Base-by-base conservation (phyloP, 2,329 filamentous ascomycete genomes). In the Mariannaea sp. region DNA sequence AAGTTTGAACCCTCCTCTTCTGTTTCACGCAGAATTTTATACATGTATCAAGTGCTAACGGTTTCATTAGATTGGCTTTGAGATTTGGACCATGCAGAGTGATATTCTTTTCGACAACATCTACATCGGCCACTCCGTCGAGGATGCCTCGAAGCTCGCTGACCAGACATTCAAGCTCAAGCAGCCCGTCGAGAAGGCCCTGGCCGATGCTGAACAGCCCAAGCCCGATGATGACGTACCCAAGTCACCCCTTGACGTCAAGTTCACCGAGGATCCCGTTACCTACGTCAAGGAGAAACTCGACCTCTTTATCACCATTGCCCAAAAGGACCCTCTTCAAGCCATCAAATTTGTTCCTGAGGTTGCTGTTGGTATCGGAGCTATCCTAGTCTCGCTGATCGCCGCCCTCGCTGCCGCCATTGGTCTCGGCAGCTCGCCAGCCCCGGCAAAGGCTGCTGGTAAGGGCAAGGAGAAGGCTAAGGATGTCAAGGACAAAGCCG, bases 31-130 rank as follows among this genome's bases (percentile, higher is more conserved):
- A n/a, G 22, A 8, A 38, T 13, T 8, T 10, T 7, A 13, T 4
- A 6, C 29, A 32, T 32, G 26, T 12, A 10, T 17, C n/a, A n/a
- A 7, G 32, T 46, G 60, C 65, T 70, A 56, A 61, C 46, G 24
- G 1, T 13, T 17, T 29, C 20, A 40, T 16, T 70, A 92, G 89
- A 92, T 97, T 78, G 94, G 94, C 68, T 97, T 97, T 70, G 94
- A 99, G 78, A 93, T 99, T 79, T 99, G 94, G 94, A 97, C 94
- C 69, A 99, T 99, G 94, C 93, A 97, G 79, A 96, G 87, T 74
- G 89, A 97, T 72, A 97, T 99, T 67, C 88, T 97, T 69, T 97
- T 99, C 69, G 91, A 97, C 85, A 99, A 99, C 87, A 95, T 99
- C 82, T 99, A 97, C 85, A 92, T 99, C 73, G 94, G 94, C 60